Conservation (phyloP, 495 filamentous ascomycete species). For the Penicillium maclennaniae region DNA sequence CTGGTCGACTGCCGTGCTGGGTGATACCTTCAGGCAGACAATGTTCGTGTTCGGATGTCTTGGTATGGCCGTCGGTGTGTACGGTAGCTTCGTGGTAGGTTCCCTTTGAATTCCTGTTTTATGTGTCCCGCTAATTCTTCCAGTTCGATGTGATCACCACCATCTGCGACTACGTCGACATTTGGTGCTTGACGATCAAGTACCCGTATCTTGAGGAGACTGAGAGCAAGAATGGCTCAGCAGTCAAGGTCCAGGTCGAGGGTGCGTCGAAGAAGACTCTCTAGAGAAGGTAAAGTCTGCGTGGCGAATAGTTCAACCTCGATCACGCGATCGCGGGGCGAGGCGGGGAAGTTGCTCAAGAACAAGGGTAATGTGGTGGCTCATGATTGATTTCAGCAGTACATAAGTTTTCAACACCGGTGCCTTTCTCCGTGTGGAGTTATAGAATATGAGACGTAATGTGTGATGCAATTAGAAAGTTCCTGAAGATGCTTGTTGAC, state of each 20-base stretch:
- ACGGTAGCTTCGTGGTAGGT: slow-evolving; percentile 88
- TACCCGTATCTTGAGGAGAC: slow-evolving; percentile 42
- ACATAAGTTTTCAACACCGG: slow-evolving; percentile 13
- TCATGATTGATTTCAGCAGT: slow-evolving; percentile 21
- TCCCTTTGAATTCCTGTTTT: background rate
- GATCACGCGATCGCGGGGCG: slow-evolving; percentile 8
- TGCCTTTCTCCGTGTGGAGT: background rate
- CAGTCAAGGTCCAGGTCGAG: slow-evolving; percentile 22
- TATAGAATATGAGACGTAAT: slow-evolving; percentile 20
- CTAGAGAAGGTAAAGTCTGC: slow-evolving; percentile 12
- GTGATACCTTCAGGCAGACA: slow-evolving; percentile 71
- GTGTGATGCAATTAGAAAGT: slow-evolving; percentile 5
- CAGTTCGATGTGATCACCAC: slow-evolving; percentile 87
- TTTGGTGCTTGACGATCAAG: slow-evolving; percentile 98
- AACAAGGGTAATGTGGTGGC: slow-evolving; percentile 6
- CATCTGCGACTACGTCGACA: slow-evolving; percentile 96
- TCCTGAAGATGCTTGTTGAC: background rate
- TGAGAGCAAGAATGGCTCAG: slow-evolving; percentile 15
- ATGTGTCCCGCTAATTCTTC: background rate
- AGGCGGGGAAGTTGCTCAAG: slow-evolving; percentile 6
- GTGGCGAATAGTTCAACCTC: slow-evolving; percentile 20
- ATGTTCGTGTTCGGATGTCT: slow-evolving; percentile 82
- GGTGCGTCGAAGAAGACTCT: slow-evolving; percentile 31
- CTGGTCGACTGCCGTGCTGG: slow-evolving; percentile 72
- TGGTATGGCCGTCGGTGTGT: slow-evolving; percentile 76